Evolutionary conservation across 2,329 filamentous ascomycete genomes (phyloP).

Genomic region (Paracamarosporium sp.): DNA sequence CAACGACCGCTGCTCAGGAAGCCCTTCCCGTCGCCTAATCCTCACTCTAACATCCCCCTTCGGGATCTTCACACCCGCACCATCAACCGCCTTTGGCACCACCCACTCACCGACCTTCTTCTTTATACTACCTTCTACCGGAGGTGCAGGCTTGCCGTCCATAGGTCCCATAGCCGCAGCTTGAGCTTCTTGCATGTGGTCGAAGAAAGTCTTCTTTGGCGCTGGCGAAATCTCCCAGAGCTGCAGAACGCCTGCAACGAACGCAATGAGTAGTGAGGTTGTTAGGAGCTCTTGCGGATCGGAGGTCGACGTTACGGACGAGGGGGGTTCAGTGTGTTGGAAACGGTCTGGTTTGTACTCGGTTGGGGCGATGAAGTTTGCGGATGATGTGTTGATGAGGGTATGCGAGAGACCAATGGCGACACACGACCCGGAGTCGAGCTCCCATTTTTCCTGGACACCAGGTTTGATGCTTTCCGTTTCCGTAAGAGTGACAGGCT

Average conservation of each 20-base stretch:
- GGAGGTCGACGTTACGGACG: constrained; percentile 23
- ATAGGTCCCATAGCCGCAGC: constrained; percentile 31
- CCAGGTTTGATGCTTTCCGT: constrained; percentile 17
- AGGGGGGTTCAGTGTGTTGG: constrained; percentile 14
- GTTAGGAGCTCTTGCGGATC: constrained; percentile 26
- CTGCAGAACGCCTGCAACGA: constrained; percentile 42
- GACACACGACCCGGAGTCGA: constrained; percentile 33
- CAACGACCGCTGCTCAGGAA: constrained; percentile 14
- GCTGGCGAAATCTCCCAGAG: constrained; percentile 43
- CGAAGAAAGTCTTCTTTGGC: constrained; percentile 40
- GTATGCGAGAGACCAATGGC: constrained; percentile 38
- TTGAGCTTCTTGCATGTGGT: constrained; percentile 39
- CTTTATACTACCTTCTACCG: constrained; percentile 12
- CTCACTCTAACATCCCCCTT: constrained; percentile 61
- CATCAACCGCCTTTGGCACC: constrained; percentile 57
- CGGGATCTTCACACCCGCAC: constrained; percentile 59
- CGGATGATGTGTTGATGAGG: constrained; percentile 38
- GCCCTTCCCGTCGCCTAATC: constrained; percentile 51
- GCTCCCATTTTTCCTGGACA: constrained; percentile 31
- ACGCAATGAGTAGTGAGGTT: constrained; percentile 31
- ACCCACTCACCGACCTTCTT: constrained; percentile 51
- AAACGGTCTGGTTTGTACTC: constrained; percentile 39
- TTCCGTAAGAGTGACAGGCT: constrained; percentile 31
- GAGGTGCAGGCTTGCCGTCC: constrained; percentile 14
- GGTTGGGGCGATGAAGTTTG: constrained; percentile 25